Percentiles rank a stretch among this genome's conserved stretches.
Conservation (phyloP, 1,139 yeast genomes). For the Lodderomyces elongisporus region DNA sequence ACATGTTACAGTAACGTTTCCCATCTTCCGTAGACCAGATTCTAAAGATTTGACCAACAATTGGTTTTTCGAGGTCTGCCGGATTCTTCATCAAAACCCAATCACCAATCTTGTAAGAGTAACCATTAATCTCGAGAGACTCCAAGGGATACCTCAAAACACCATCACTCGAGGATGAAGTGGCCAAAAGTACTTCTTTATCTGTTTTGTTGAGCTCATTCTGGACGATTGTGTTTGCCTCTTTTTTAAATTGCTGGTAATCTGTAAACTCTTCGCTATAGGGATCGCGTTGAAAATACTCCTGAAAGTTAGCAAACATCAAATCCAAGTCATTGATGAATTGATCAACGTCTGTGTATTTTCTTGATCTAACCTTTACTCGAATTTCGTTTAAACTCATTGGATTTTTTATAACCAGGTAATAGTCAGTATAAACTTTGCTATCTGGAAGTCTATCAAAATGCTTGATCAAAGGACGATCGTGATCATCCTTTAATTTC, state of each 20-base stretch:
- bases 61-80: constrained; percentile 84
- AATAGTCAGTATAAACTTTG: constrained; percentile 63
- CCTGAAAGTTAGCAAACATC: constrained; percentile 72
- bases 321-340: constrained; percentile 73
- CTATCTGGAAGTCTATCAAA: constrained; percentile 84
- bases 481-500: constrained; percentile 55
- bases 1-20: constrained; percentile 82
- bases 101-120: constrained; percentile 80
- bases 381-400: constrained; percentile 78
- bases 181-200: constrained; percentile 66
- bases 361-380: constrained; percentile 80
- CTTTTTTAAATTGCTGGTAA: constrained; percentile 44
- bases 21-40: constrained; percentile 88
- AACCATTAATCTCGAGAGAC: constrained; percentile 65
- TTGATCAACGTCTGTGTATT: constrained; percentile 68
- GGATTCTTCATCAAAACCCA: constrained; percentile 89
- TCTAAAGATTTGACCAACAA: constrained; percentile 88
- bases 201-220: constrained; percentile 80
- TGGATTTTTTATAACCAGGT: constrained; percentile 59
- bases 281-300: constrained; percentile 53
- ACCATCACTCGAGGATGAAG: constrained; percentile 52
- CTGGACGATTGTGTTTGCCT: constrained; percentile 56
- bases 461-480: constrained; percentile 46
- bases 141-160: constrained; percentile 73
- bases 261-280: constrained; percentile 54